Evolutionary conservation across 768 basidiomycete genomes (phyloP).

Genomic region (Phaeotremella skinneri): DNA sequence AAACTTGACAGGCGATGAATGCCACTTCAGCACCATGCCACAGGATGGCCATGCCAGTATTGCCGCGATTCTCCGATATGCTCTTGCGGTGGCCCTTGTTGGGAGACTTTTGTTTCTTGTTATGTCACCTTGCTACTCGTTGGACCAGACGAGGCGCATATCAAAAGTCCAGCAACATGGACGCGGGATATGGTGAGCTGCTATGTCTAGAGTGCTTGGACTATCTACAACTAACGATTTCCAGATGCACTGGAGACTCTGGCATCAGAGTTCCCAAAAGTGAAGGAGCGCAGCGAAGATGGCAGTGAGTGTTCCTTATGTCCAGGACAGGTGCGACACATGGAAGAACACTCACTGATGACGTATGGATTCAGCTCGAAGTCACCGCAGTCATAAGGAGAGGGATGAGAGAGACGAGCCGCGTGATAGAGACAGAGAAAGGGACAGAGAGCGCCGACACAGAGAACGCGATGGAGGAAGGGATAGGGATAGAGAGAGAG

Average conservation of each 20-base stretch:
- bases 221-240: background rate
- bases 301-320: conserved; percentile 20
- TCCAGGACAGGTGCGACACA: background rate
- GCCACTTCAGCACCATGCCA: no score
- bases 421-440: conserved; percentile 25
- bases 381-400: conserved; percentile 54
- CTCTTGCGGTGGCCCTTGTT: no score
- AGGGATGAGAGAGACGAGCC: conserved; percentile 18
- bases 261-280: conserved; percentile 42
- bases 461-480: conserved; percentile 33
- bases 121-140: no score
- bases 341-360: background rate
- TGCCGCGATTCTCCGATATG: no score
- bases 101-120: background rate
- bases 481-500: conserved; percentile 25
- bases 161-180: no score
- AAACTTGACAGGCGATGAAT: no score
- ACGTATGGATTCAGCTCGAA: conserved; percentile 17
- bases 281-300: conserved; percentile 22
- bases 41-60: no score
- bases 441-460: conserved; percentile 15
- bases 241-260: conserved; percentile 49
- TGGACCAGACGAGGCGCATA: no score
- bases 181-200: conserved; percentile 43
- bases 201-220: background rate